Base-by-base conservation (phyloP, 805 yeast genomes). In the Wickerhamiella cacticola region DNA sequence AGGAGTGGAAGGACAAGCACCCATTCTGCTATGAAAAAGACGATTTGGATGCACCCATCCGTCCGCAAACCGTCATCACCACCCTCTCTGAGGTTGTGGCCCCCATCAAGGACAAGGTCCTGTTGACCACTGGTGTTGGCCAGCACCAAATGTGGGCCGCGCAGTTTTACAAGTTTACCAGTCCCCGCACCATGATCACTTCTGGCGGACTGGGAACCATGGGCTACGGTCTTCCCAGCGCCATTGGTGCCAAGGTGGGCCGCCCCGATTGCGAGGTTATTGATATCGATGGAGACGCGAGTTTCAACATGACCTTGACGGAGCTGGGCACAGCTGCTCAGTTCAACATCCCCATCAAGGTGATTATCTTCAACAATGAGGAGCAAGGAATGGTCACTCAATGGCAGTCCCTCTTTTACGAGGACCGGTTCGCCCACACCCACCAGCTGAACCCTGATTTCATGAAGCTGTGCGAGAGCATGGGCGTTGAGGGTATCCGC, bases 61-160 rank as follows among this genome's bases (percentile, higher is more conserved):
- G 87, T 64, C 98, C 98, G 41, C 98, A 92, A 72, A 85, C 96
- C 38, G 79, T 89, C 45, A 78, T 92, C 54, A 65, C 73, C 40
- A 89, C 84, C 66, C 74, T 92, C 49, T 77, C 92, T 2, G 74
- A 77, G 53, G 80, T 87, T 57, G 79, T 87, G 26, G 75, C 70
- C 48, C 73, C 74, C 48, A 72, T 71, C 54, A 65, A 66, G 58
- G 83, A 77, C 61, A 88, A 83, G 57, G 87, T 85, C 50, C 77
- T 88, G 58, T 81, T 89, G 58, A 82, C 97, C 47, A 92, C 98
- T 31, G 98, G 98, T 74, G 97, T 92, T 46, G 98, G 98, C 52
- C 98, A 92, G 73, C 98, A 89, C 74, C 98, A 89, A 72, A 89
- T 89, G 98, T 89, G 98, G 98, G 94, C 97, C 33, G 97, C 97